These are phyloP conservation scores for Lecanoromycetidae sp. DNA, from an alignment of 2,329 filamentous ascomycete species.

Conservation along the genomic window DNA sequence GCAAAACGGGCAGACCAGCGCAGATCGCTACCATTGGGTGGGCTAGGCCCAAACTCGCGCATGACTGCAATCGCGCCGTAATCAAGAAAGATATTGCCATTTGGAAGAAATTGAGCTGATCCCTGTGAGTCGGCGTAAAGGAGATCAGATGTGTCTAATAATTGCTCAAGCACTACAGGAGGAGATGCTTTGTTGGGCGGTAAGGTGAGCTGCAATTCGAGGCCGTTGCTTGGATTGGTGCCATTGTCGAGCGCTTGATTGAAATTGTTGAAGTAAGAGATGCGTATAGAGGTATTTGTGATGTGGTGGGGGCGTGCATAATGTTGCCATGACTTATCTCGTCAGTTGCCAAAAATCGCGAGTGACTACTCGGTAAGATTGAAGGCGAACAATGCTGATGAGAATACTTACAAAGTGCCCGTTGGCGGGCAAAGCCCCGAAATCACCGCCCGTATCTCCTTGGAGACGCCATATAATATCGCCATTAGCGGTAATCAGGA, in stretches of 20 bases:
- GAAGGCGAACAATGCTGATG: conserved; percentile 18
- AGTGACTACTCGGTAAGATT: not conserved
- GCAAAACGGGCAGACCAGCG: conserved; percentile 9
- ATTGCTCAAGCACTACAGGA: not conserved
- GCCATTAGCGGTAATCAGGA: conserved; percentile 30
- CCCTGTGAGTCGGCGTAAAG: conserved; percentile 11
- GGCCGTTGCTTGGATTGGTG: conserved; percentile 1
- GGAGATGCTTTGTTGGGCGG: conserved; percentile 1
- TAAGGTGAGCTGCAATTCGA: conserved; percentile 3
- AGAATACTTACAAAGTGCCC: conserved; percentile 14
- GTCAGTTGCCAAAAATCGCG: not conserved
- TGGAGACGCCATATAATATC: conserved; percentile 41
- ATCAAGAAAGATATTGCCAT: conserved; percentile 7
- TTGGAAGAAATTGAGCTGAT: not conserved
- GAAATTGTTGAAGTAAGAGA: conserved; percentile 12
- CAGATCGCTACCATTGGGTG: not conserved
- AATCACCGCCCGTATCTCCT: conserved; percentile 26
- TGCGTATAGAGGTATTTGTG: conserved; percentile 4
- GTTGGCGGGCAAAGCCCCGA: conserved; percentile 6
- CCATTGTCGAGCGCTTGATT: not conserved
- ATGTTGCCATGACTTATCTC: conserved; percentile 40
- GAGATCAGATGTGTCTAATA: conserved; percentile 1
- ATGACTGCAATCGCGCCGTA: conserved; percentile 11
- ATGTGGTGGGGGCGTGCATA: conserved; percentile 34
- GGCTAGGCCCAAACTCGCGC: conserved; percentile 6